phyloP scores from a whole-genome alignment of 2,329 filamentous ascomycete species.

The Orbilia javanica region DNA sequence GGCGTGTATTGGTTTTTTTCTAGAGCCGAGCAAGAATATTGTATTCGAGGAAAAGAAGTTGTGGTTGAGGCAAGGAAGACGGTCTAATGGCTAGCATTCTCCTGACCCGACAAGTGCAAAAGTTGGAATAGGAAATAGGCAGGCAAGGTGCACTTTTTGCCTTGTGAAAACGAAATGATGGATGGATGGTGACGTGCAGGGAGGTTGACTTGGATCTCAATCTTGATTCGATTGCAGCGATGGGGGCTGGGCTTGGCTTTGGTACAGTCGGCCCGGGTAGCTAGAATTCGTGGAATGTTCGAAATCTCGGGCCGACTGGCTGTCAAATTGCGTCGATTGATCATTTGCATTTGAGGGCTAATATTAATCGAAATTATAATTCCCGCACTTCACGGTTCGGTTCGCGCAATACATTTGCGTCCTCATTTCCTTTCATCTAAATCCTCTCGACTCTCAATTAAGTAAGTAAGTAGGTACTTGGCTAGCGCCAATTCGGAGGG shows the following conservation, averaged over 20 bases:
- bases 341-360: too few relatives aligned
- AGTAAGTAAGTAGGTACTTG: too few relatives aligned
- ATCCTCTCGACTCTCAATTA: too few relatives aligned
- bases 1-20: not conserved
- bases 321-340: not conserved
- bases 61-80: slow-evolving; percentile 49
- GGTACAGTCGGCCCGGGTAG: not conserved
- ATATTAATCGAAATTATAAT: too few relatives aligned
- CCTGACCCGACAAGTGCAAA: slow-evolving; percentile 16
- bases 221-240: slow-evolving; percentile 23
- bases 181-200: slow-evolving; percentile 20
- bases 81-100: slow-evolving; percentile 58
- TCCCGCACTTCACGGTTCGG: too few relatives aligned
- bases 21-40: not conserved
- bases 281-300: not conserved
- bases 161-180: slow-evolving; percentile 51
- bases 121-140: slow-evolving; percentile 17
- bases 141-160: slow-evolving; percentile 21
- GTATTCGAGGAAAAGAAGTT: not conserved
- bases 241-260: slow-evolving; percentile 38
- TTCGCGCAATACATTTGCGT: too few relatives aligned
- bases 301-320: not conserved
- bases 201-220: slow-evolving; percentile 18
- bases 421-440: too few relatives aligned
- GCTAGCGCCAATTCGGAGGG: too few relatives aligned